These are phyloP conservation scores for Coccomyxa sp. DNA, from an alignment of 139 green algal genomes.

Conservation along the genomic window DNA sequence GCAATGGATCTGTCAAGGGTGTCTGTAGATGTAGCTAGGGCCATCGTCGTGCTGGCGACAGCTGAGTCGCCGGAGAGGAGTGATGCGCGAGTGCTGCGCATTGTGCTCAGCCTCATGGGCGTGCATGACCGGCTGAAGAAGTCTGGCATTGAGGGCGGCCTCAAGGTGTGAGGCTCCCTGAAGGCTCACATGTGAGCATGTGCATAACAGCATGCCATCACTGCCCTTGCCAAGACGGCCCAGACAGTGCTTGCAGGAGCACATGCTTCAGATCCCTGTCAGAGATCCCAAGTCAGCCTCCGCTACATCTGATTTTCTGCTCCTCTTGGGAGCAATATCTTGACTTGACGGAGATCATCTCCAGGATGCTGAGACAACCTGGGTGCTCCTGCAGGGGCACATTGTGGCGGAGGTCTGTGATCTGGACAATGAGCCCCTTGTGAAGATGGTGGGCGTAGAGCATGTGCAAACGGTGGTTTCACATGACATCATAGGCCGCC, in stretches of 20 bases:
- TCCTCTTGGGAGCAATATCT: too few species aligned
- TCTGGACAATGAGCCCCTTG: slow-evolving; percentile 53
- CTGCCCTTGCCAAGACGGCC: too few species aligned
- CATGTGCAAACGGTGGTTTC: slow-evolving; percentile 39
- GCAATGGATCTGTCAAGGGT: slow-evolving; percentile 44
- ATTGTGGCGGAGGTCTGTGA: slow-evolving; percentile 53
- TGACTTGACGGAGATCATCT: too few species aligned
- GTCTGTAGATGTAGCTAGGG: slow-evolving; percentile 27
- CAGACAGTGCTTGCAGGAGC: too few species aligned
- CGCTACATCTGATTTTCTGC: too few species aligned
- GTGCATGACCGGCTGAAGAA: slow-evolving; percentile 27
- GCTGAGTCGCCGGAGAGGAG: slow-evolving; percentile 14
- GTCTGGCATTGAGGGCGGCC: background rate
- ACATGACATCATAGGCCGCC: slow-evolving; percentile 33
- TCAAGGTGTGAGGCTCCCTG: too few species aligned
- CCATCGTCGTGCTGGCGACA: slow-evolving; percentile 52
- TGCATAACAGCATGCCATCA: too few species aligned
- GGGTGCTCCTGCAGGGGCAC: slow-evolving; percentile 34
- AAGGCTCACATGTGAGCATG: too few species aligned
- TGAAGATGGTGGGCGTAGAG: slow-evolving; percentile 35
- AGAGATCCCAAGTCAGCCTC: too few species aligned
- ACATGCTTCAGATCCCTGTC: too few species aligned
- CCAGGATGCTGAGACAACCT: too few species aligned
- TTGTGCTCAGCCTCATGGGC: slow-evolving; percentile 42
- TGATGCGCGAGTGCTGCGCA: slow-evolving; percentile 31